Evolutionary conservation across 805 yeast species (phyloP).

Genomic region (Candida caryicola): DNA sequence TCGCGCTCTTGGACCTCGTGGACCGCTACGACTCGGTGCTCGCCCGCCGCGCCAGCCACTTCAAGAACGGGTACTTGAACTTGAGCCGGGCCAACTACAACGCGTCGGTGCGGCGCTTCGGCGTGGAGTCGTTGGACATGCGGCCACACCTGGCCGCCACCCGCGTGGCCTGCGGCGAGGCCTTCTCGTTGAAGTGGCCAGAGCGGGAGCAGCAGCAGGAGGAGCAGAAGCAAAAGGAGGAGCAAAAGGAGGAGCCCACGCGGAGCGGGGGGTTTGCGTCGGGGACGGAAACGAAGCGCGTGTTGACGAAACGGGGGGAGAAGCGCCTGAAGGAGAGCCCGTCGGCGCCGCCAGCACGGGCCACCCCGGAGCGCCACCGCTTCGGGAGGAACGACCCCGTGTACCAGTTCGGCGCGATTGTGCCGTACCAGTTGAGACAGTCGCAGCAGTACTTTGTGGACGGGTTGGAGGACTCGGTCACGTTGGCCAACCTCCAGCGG

Average conservation of each 20-base stretch:
- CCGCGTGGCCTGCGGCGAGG: constrained; percentile 10
- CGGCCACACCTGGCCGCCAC: constrained; percentile 29
- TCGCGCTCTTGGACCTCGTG: constrained; percentile 26
- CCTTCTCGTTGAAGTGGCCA: constrained; percentile 1
- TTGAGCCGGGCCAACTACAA: constrained; percentile 47
- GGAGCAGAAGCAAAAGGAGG: constrained; percentile 1
- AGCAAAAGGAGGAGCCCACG: neutral
- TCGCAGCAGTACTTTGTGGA: constrained; percentile 17
- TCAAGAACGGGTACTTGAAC: constrained; percentile 36
- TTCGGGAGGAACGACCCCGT: constrained; percentile 13
- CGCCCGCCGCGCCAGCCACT: constrained; percentile 18
- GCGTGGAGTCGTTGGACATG: constrained; percentile 42
- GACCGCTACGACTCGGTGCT: constrained; percentile 31
- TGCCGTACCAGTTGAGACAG: constrained; percentile 19
- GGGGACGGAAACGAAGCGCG: neutral
- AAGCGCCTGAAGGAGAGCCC: neutral
- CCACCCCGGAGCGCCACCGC: neutral
- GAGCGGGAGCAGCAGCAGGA: constrained; percentile 1
- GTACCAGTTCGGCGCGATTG: constrained; percentile 24
- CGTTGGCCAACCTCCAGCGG: constrained; percentile 18
- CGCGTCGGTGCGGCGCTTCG: constrained; percentile 28
- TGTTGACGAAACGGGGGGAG: neutral
- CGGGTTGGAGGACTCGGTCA: constrained; percentile 18
- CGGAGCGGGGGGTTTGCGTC: neutral
- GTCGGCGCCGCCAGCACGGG: neutral